Conservation (phyloP, 306 rosid species). For the Pterocarpus santalinus region DNA sequence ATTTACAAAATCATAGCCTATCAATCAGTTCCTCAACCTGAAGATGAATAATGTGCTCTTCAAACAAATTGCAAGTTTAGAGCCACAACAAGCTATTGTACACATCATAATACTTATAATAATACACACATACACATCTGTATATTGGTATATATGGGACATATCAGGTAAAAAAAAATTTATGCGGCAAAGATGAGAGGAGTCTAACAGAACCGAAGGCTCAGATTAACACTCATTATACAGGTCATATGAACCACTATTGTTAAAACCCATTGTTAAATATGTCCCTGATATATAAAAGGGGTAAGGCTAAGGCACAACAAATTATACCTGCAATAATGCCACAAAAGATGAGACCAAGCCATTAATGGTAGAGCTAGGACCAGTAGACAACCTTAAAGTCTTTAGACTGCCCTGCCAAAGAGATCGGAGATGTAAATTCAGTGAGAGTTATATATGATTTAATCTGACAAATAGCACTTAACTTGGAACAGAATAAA, state of each 20-base stretch:
- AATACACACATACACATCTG: not conserved
- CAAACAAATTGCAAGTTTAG: slow-evolving; percentile 18
- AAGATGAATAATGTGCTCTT: not conserved
- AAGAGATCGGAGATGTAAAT: slow-evolving; percentile 52
- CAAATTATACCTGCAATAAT: slow-evolving; percentile 74
- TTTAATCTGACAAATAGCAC: not conserved
- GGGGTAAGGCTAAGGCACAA: slow-evolving; percentile 1
- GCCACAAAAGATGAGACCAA: slow-evolving; percentile 87
- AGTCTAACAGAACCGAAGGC: not conserved
- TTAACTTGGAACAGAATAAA: not conserved
- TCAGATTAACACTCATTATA: slow-evolving; percentile 11
- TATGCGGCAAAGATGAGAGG: not conserved
- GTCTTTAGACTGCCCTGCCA: slow-evolving; percentile 98
- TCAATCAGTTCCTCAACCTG: slow-evolving; percentile 1
- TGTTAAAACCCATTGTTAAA: slow-evolving; percentile 6
- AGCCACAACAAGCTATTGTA: slow-evolving; percentile 8
- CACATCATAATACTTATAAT: not conserved
- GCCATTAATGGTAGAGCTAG: slow-evolving; percentile 72
- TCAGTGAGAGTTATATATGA: slow-evolving; percentile 26
- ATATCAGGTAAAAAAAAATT: slow-evolving; percentile 17
- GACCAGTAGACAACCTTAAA: slow-evolving; percentile 53
- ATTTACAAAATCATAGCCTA: slow-evolving; percentile 5
- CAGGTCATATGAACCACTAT: not conserved
- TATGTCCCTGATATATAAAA: slow-evolving; percentile 27
- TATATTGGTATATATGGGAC: not conserved